phyloP scores from a whole-genome alignment of 441 rosid genomes.

The Metrosideros polymorpha region DNA sequence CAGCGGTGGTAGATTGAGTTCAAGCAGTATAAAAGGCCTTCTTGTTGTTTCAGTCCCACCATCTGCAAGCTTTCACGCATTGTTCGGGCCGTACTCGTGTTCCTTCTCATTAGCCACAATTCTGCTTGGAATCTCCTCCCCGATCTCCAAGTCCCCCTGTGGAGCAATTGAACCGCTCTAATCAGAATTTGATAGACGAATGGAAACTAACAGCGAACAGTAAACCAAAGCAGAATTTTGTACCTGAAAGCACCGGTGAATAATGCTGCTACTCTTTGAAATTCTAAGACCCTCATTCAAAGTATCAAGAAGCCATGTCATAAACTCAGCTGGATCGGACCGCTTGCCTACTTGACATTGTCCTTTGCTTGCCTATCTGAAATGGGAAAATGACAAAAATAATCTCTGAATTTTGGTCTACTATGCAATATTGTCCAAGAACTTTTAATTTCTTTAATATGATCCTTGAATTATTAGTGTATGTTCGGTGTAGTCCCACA shows the following conservation, averaged over 20 bases:
- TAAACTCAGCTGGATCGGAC: not conserved
- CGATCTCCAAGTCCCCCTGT: too few relatives aligned
- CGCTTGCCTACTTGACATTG: not conserved
- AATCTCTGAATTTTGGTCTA: fast-evolving
- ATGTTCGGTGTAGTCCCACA: too few relatives aligned
- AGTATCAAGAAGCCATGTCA: not conserved
- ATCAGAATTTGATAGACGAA: not conserved
- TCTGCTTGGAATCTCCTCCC: too few relatives aligned
- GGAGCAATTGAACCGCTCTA: too few relatives aligned
- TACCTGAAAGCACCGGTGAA: not conserved
- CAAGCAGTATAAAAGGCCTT: not conserved
- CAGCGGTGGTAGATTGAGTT: not conserved
- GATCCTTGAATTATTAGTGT: fast-evolving
- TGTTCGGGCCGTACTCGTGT: too few relatives aligned
- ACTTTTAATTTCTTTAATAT: too few relatives aligned
- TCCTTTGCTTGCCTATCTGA: not conserved
- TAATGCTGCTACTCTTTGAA: not conserved
- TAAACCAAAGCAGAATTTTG: not conserved
- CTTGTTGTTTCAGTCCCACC: not conserved
- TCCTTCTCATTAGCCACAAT: too few relatives aligned
- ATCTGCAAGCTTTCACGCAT: too few relatives aligned
- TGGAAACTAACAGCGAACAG: not conserved
- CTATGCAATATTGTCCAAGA: fast-evolving
- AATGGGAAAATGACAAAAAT: not conserved
- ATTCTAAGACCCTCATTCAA: not conserved